Percentiles rank a stretch among this genome's conserved stretches.
phyloP scores from a whole-genome alignment of 2,329 filamentous ascomycete genomes.

The Boeremia lycopersici region DNA sequence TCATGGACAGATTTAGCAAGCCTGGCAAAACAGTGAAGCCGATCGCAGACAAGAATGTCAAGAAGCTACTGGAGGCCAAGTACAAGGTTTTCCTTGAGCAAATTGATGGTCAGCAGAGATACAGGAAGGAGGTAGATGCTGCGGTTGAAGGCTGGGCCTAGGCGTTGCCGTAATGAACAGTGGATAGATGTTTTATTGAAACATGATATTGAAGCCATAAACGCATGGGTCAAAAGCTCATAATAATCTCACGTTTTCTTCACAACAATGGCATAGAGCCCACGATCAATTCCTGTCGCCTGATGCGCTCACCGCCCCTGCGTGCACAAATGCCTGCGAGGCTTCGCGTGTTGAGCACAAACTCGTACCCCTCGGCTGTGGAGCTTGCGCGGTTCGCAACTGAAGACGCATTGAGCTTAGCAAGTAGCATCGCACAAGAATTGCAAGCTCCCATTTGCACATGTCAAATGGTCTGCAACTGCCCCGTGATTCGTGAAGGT shows the following conservation, averaged over 20 bases:
- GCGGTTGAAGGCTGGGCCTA: slow-evolving; percentile 46
- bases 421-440: background rate
- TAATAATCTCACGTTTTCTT: background rate
- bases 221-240: background rate
- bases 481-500: slow-evolving; percentile 26
- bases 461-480: slow-evolving; percentile 4
- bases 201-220: too few relatives aligned
- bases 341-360: background rate
- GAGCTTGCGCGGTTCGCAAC: slow-evolving; percentile 9
- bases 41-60: slow-evolving; percentile 72
- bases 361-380: slow-evolving; percentile 1
- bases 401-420: slow-evolving; percentile 5
- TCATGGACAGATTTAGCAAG: slow-evolving; percentile 98
- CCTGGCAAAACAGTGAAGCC: slow-evolving; percentile 83
- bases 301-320: background rate
- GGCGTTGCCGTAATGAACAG: background rate
- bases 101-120: slow-evolving; percentile 82
- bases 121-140: slow-evolving; percentile 77
- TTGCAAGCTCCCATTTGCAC: slow-evolving; percentile 9
- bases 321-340: slow-evolving; percentile 1
- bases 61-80: slow-evolving; percentile 81
- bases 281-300: background rate
- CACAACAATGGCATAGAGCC: slow-evolving; percentile 1
- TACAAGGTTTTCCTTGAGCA: slow-evolving; percentile 96
- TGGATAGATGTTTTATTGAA: background rate